Base-by-base conservation (phyloP, 1,139 yeast species). In the Sugiyamaella pinicola region DNA sequence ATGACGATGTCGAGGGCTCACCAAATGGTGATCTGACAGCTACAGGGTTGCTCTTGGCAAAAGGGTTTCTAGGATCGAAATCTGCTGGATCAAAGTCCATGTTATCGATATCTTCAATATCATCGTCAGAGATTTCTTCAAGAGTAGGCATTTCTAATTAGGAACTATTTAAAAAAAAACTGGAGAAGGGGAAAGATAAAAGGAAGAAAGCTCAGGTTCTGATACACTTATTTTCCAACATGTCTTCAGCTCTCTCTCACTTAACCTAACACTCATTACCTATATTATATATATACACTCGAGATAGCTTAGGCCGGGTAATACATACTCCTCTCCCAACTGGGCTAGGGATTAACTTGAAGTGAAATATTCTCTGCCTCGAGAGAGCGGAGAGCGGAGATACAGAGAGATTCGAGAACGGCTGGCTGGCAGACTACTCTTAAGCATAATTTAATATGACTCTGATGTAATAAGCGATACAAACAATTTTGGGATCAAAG, bases 61-160 rank as follows among this genome's bases (percentile, higher is more conserved):
- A 68, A 41, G 72, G 70, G 50, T 69, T 70, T 51, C 66, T 62
- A 15, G 96, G 91, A 70, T 90, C 97, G 60, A 89, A 85, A 73
- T 90, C 91, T 8, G 96, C 95, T 39, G 91, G 78, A 70, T 90
- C 96, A 87, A 88, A 85, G 63, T 90, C 96, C 83, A 89, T 77
- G 72, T 88, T 84, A 68, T 90, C 97, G 72, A 91, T 85, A 64
- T 88, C 96, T 56, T 87, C 93, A 52, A 52, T 48, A n/a, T 52
- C 55, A 21, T 53, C 75, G 69, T 88, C 96, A 59, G 82, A 84
- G 61, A 90, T 83, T 66, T 89, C 96, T 71, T 90, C 97, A 56
- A 90, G 73, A 47, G 78, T 78, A 18, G 96, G 96, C 84, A 84
- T 84, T 52, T 70, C 74, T 47, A 39, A 18, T 22, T 26, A 9